A percentile compares a stretch with the other conserved stretches of the same genome.
These are phyloP conservation scores for Lactuca saligna DNA, from an alignment of 129 eudicot species.

Conservation along the genomic window DNA sequence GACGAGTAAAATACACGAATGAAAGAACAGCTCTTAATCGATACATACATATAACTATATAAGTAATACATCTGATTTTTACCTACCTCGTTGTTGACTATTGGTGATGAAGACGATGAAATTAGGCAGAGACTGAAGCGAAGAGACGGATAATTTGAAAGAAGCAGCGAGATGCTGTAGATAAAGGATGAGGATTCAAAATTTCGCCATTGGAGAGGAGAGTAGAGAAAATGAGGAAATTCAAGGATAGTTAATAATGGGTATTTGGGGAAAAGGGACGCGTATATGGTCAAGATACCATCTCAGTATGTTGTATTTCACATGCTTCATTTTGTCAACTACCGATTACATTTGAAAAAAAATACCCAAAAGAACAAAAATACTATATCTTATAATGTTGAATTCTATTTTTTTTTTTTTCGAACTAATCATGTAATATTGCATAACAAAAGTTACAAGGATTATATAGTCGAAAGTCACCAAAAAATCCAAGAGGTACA, in stretches of 20 bases:
- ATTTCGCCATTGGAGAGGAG: constrained; percentile 18
- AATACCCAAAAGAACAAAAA: background rate
- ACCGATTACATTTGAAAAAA: constrained; percentile 13
- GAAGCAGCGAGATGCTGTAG: background rate
- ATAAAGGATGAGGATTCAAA: background rate
- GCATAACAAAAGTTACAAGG: too few species aligned
- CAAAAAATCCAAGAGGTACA: too few species aligned
- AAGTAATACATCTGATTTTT: constrained; percentile 1
- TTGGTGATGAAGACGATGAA: constrained; percentile 12
- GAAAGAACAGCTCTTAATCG: constrained; percentile 6
- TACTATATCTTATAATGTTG: too few species aligned
- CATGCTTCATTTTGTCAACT: constrained; percentile 31
- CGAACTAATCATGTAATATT: too few species aligned
- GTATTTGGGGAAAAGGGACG: constrained; percentile 14
- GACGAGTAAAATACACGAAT: background rate
- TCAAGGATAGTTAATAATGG: background rate
- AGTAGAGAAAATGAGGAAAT: constrained; percentile 3
- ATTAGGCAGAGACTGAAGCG: constrained; percentile 1
- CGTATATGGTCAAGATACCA: constrained; percentile 16
- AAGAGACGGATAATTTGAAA: background rate
- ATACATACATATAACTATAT: background rate
- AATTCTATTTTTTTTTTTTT: too few species aligned
- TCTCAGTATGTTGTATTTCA: constrained; percentile 13
- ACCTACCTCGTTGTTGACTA: constrained; percentile 26
- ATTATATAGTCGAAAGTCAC: too few species aligned